Base-by-base conservation (phyloP, 78 protist species). In the Dictyostelium citrinum region DNA sequence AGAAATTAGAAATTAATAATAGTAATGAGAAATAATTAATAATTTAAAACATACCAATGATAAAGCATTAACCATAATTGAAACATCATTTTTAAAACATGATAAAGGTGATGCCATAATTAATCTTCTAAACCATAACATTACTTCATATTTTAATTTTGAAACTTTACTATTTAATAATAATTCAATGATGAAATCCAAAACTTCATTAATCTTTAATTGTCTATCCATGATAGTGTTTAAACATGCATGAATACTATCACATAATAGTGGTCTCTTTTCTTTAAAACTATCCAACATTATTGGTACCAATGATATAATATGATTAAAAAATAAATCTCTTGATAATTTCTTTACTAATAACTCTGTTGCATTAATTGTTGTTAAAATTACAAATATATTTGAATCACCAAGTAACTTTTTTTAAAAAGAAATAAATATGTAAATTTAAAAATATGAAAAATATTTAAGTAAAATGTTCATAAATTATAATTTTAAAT, bases 271-370 rank as follows among this genome's bases (percentile, higher is more conserved):
- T 76, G 93, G 93, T 78, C 93, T 76, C 51, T 78, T 78, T 31
- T 88, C 93, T 68, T 88, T 88, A 33, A 88, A 88, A 49, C 93
- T 88, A 68, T 76, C 84, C 67, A 88, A 67, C 93, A 88, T 88
- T 9, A 78, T 88, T 22, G 93, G 93, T 33, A 88, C 84, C 24
- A 88, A 64, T 29, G 85, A 24, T 35, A 78, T 88, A 22, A 88
- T 78, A 78, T 78, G 72, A 46, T 88, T 78, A 46, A 79, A 79
- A n/a, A 88, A 67, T 10, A 78, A 43, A 29, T 88, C 93, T 78
- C 75, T 88, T 29, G 93, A 41, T 24, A 88, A 29, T 60, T 79
- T 76, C 71, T 88, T 88, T 5, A 78, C 93, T 7, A 88, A 64
- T 31, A 88, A 27, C 27, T 88, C 93, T 0, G 81, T 51, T 8